These are phyloP conservation scores for Solanum chacoense DNA, from an alignment of 305 asterid genomes.

Conservation along the genomic window DNA sequence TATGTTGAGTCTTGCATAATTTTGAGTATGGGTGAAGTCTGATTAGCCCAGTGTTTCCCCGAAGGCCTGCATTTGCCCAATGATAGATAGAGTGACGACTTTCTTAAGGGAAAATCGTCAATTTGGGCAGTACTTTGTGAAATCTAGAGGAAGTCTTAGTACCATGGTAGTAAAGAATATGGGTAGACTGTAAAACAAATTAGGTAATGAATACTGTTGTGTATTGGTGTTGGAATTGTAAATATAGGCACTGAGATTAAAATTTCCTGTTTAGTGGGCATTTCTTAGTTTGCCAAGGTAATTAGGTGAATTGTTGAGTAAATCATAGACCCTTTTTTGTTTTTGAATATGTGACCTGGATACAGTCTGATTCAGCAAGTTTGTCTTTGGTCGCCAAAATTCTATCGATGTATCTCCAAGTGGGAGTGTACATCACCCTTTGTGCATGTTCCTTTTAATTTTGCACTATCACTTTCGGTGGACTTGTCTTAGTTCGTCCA, in stretches of 20 bases:
- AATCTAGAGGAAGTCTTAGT: background rate
- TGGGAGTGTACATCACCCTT: background rate
- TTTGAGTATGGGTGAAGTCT: too few relatives aligned
- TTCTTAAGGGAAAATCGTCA: too few relatives aligned
- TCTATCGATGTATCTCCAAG: background rate
- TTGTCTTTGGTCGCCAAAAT: background rate
- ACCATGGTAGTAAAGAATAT: background rate
- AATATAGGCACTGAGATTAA: background rate
- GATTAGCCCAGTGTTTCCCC: too few relatives aligned
- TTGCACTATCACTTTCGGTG: background rate
- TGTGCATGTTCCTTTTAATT: background rate
- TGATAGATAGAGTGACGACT: too few relatives aligned
- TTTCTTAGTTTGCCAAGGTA: background rate
- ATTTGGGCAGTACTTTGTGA: too few relatives aligned
- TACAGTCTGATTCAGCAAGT: background rate
- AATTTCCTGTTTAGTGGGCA: background rate
- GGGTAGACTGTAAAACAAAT: background rate
- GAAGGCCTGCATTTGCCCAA: too few relatives aligned
- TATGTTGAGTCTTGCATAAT: too few relatives aligned
- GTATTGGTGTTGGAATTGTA: background rate
- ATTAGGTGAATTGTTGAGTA: background rate
- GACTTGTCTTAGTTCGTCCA: background rate
- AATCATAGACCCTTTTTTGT: background rate
- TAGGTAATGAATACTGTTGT: background rate
- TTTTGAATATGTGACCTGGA: background rate